Evolutionary conservation across 495 filamentous ascomycete species (phyloP), one percentile per base, ranked within the genome.

Genomic region (Penicillium lividum): DNA sequence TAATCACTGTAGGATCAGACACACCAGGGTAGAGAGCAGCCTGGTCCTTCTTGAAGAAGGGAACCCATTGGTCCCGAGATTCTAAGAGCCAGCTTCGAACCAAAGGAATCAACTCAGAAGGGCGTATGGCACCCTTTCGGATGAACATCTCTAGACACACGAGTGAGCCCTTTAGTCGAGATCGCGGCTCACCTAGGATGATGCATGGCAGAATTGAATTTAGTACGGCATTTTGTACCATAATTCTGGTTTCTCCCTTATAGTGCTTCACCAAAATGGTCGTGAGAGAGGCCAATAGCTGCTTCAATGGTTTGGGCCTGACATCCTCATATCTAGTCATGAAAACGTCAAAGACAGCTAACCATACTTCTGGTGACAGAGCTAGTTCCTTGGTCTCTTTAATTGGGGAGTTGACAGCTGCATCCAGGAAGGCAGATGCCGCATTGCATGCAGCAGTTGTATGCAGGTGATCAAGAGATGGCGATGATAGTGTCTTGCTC

Each of bases 241-340:
- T 18, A 22, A 16, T 11, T 46, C 51, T 61, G 53, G 72, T 43
- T 64, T 62, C 15, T 65, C 62, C 51, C 68, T 68, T 56, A 8
- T 82, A 79, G 53, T 83, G 81, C 36, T 73, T 82, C 15, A 65
- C 72, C 42, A 86, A 64, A 7, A 85, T 77, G 18, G 74, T 69
- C 34, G 76, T 77, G 52, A 90, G 68, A 44, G 84, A 79, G 61
- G 83, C 76, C 46, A 95, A 70, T 0, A 93, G 77, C 60, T 91
- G 87, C 66, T 86, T 86, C 80, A 92, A 81, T 30, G 89, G 86
- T 52, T 91, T 88, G 28, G 87, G 81, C 57, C 87, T 87, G 36
- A 88, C 82, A 61, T 85, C 83, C 60, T 93, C 88, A 59, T 84
- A 91, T 73, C 85, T 88, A 55, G 85, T 80, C 58, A 96, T 74